phyloP scores from a whole-genome alignment of 2,329 filamentous ascomycete genomes.

The Tolypocladium pustulatum region DNA sequence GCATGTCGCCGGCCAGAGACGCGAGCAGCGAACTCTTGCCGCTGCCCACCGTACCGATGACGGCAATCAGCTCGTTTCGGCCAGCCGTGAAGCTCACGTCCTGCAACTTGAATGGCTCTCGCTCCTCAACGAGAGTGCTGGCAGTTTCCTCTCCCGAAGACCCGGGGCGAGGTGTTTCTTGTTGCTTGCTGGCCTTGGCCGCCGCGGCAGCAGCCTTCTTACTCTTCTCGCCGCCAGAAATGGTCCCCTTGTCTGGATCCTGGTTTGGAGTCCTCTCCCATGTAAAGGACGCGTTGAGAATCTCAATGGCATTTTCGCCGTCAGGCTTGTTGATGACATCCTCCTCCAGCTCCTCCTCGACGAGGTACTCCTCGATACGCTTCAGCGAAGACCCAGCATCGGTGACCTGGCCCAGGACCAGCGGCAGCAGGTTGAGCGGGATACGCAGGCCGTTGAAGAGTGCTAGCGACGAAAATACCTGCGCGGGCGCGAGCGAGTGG shows the following conservation, averaged over 20 bases:
- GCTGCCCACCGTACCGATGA: conserved; percentile 82
- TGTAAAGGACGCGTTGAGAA: conserved; percentile 68
- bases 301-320: conserved; percentile 57
- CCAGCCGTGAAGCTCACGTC: conserved; percentile 58
- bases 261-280: conserved; percentile 65
- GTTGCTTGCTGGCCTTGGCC: conserved; percentile 23
- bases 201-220: conserved; percentile 19
- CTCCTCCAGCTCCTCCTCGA: conserved; percentile 76
- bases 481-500: conserved; percentile 60
- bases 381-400: conserved; percentile 80
- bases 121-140: conserved; percentile 46
- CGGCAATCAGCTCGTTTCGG: conserved; percentile 67
- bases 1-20: conserved; percentile 89
- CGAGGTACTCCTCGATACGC: conserved; percentile 78
- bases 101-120: conserved; percentile 62
- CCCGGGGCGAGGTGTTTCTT: conserved; percentile 14
- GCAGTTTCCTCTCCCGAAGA: conserved; percentile 35
- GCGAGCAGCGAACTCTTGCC: conserved; percentile 86
- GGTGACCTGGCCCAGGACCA: conserved; percentile 80
- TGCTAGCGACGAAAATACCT: conserved; percentile 85
- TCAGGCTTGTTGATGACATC: conserved; percentile 47
- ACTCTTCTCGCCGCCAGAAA: conserved; percentile 32
- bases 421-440: conserved; percentile 78
- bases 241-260: conserved; percentile 30
- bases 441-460: conserved; percentile 87